phyloP scores from a whole-genome alignment of 2,329 filamentous ascomycete genomes.

The Onygenales sp. region DNA sequence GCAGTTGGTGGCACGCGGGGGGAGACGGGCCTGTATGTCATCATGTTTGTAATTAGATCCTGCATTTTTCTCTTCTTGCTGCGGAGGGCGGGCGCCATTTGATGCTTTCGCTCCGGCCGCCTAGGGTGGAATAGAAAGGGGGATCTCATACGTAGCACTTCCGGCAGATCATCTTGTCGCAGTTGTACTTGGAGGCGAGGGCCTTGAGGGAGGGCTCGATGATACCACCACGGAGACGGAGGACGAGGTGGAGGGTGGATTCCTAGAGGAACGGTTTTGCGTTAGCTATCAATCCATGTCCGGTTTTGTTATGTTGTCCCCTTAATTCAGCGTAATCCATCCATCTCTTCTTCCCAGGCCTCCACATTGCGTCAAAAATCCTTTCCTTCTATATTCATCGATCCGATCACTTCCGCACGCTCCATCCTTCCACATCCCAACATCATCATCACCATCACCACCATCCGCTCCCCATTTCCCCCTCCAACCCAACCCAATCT shows the following conservation, averaged over 20 bases:
- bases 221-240: slow-evolving; percentile 49
- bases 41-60: background rate
- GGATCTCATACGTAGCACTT: slow-evolving; percentile 87
- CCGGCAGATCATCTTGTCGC: slow-evolving; percentile 99
- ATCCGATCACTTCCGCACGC: too few species aligned
- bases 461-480: background rate
- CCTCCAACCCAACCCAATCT: background rate
- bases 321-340: too few species aligned
- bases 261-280: slow-evolving; percentile 37
- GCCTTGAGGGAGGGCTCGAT: slow-evolving; percentile 50
- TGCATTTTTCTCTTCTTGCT: background rate
- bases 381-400: too few species aligned
- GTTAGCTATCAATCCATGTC: too few species aligned
- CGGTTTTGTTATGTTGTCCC: too few species aligned
- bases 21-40: slow-evolving; percentile 59
- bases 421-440: too few species aligned
- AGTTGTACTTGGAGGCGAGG: slow-evolving; percentile 89
- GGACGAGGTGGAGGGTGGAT: slow-evolving; percentile 55
- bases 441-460: background rate
- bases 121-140: background rate
- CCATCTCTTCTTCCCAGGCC: too few species aligned
- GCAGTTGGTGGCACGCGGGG: slow-evolving; percentile 99
- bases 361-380: too few species aligned
- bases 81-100: too few species aligned
- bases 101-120: background rate